These are phyloP conservation scores for Alternaria alternata DNA, from an alignment of 2,329 filamentous ascomycete species.

Conservation along the genomic window DNA sequence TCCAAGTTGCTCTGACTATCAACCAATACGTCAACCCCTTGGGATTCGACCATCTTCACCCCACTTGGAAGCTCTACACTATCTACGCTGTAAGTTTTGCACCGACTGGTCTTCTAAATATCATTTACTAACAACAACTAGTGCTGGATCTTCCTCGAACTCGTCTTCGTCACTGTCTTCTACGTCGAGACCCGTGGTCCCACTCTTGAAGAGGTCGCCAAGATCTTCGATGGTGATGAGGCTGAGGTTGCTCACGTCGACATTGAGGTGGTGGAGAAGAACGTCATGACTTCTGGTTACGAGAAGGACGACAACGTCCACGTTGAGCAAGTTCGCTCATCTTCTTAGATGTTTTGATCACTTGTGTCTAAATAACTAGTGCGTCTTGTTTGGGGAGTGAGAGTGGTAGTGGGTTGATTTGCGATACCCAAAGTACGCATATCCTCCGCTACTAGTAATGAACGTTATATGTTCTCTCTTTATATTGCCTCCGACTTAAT, in stretches of 20 bases:
- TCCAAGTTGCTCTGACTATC: constrained; percentile 68
- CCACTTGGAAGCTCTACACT: constrained; percentile 68
- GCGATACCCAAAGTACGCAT: constrained; percentile 9
- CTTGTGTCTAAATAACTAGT: constrained; percentile 7
- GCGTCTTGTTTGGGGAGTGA: background rate
- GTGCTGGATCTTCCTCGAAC: constrained; percentile 67
- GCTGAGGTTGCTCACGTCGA: constrained; percentile 53
- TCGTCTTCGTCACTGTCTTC: constrained; percentile 70
- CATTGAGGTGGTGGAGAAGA: constrained; percentile 30
- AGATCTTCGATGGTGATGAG: constrained; percentile 73
- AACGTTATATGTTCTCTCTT: constrained; percentile 3
- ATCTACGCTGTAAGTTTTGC: constrained; percentile 64
- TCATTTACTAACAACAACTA: constrained; percentile 21
- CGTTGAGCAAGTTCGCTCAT: constrained; percentile 22
- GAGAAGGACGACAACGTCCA: constrained; percentile 37
- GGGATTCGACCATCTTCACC: constrained; percentile 67
- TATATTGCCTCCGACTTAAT: background rate
- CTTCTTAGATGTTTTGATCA: constrained; percentile 6
- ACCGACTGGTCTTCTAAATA: background rate
- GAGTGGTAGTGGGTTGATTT: constrained; percentile 4
- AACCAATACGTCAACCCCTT: constrained; percentile 70
- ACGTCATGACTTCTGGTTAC: constrained; percentile 27
- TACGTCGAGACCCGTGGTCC: constrained; percentile 75
- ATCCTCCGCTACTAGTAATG: constrained; percentile 5
- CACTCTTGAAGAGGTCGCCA: constrained; percentile 74